Conservation (phyloP, 805 yeast genomes). For the Blastobotrys parvus region DNA sequence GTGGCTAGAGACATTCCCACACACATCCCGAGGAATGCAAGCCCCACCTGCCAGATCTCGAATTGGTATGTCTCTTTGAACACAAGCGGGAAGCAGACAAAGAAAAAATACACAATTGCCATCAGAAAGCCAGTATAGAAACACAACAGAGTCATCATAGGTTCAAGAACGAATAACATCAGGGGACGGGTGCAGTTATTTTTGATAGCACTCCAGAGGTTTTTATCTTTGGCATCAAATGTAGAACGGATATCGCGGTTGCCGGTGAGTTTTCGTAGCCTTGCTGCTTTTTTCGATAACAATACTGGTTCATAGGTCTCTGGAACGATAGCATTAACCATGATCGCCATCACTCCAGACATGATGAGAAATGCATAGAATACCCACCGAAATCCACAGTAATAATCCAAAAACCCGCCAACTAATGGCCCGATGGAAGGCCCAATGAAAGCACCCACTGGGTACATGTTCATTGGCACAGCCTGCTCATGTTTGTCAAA, state of each 20-base stretch:
- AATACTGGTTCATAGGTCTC: slow-evolving; percentile 82
- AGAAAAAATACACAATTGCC: slow-evolving; percentile 52
- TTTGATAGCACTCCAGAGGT: slow-evolving; percentile 25
- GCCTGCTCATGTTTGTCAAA: slow-evolving; percentile 63
- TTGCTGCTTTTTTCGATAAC: slow-evolving; percentile 54
- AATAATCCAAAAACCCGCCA: slow-evolving; percentile 52
- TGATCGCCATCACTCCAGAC: slow-evolving; percentile 45
- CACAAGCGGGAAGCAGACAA: slow-evolving; percentile 52
- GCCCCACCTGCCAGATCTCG: slow-evolving; percentile 43
- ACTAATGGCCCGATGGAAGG: slow-evolving; percentile 64
- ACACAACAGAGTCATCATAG: slow-evolving; percentile 48
- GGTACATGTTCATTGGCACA: slow-evolving; percentile 65
- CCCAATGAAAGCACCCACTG: slow-evolving; percentile 73
- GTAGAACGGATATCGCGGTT: slow-evolving; percentile 35
- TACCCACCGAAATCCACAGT: slow-evolving; percentile 62
- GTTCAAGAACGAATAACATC: slow-evolving; percentile 45
- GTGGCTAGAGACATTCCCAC: slow-evolving; percentile 62
- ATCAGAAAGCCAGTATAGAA: slow-evolving; percentile 48
- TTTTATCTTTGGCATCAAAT: slow-evolving; percentile 42
- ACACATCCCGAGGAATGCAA: slow-evolving; percentile 53
- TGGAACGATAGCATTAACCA: slow-evolving; percentile 40
- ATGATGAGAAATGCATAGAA: slow-evolving; percentile 54
- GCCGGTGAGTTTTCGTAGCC: slow-evolving; percentile 40
- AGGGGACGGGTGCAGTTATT: slow-evolving; percentile 64
- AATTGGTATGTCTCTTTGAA: slow-evolving; percentile 43